A percentile compares a stretch with the other conserved stretches of the same genome.
phyloP scores from a whole-genome alignment of 108 stramenopile genomes.

The Cyclotella distinguenda region DNA sequence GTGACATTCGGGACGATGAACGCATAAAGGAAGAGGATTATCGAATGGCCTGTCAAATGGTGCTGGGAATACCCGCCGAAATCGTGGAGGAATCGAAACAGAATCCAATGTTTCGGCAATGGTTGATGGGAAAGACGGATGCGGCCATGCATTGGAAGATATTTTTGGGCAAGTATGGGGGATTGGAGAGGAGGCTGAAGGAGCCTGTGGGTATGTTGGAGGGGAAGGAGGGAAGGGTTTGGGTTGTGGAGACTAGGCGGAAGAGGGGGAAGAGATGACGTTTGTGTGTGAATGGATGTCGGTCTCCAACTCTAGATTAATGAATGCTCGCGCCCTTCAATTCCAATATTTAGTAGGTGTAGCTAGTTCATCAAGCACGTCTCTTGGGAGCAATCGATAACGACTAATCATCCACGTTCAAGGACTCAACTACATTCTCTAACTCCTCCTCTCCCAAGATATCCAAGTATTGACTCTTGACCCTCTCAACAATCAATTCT shows the following conservation, averaged over 20 bases:
- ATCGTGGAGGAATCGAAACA: constrained; percentile 83
- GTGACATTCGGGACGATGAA: constrained; percentile 31
- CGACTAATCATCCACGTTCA: too few relatives aligned
- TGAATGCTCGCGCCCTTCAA: too few relatives aligned
- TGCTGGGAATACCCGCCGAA: constrained; percentile 74
- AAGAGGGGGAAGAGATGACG: constrained; percentile 14
- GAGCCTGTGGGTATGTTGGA: constrained; percentile 24
- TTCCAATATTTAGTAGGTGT: too few relatives aligned
- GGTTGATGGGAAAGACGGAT: constrained; percentile 77
- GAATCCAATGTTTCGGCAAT: constrained; percentile 76
- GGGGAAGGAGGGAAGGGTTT: constrained; percentile 8
- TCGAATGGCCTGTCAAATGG: constrained; percentile 55
- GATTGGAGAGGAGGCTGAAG: constrained; percentile 62
- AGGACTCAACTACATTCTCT: constrained; percentile 5
- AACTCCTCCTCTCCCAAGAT: constrained; percentile 28
- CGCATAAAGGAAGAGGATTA: constrained; percentile 67
- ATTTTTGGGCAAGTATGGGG: constrained; percentile 73
- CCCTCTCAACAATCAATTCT: constrained; percentile 29
- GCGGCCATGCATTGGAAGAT: constrained; percentile 68
- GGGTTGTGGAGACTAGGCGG: constrained; percentile 28
- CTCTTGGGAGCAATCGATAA: too few relatives aligned
- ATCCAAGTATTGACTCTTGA: constrained; percentile 33
- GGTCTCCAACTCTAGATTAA: too few relatives aligned
- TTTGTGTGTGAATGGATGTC: too few relatives aligned
- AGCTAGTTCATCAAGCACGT: too few relatives aligned